Evolutionary conservation across 208 protist species (phyloP), one percentile per base, ranked within the genome.

Genomic region (Naegleria fowleri): DNA sequence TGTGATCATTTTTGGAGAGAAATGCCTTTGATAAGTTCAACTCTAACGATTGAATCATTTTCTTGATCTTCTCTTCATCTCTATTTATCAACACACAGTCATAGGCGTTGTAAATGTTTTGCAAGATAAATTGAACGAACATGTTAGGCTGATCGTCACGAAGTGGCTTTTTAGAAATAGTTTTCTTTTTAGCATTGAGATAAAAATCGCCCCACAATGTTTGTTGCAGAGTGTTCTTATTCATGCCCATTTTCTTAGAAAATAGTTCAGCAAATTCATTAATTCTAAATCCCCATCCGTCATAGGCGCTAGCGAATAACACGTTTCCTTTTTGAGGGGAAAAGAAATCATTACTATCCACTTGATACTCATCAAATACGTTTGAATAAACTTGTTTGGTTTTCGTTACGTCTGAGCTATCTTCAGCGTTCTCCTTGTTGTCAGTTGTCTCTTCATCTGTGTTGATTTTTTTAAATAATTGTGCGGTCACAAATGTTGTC

Each of bases 201-300:
- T 99, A 99, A 92, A 96, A 96, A 33, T 99, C 96, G 29, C 98
- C 99, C 98, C 98, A 99, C 40, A 99, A 95, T 38, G 93, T 95
- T 41, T 96, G 90, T 2, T 94, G 67, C 43, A 99, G 93, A 67
- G 96, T 92, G 16, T 90, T 86, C 22, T 92, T 91, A 43, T 93
- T 93, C 48, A 95, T 91, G 16, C 94, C 93, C 33, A 99, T 90
- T 93, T 98, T 98, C 51, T 93, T 93, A 86, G 96, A 94, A 92
- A 98, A 99, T 22, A 99, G 91, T 39, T 93, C 83, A 13, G 96
- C 95, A 93, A 99, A 99, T 83, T 97, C 93, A 51, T 95, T 91
- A 4, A 98, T 91, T 38, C 92, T 94, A 85, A 97, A 98, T 0
- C 95, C 96, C 96, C 96, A 98, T 33, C 96, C 98, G 92, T 99